Base-by-base conservation (phyloP, 345 rosid species). In the Mallotus nudiflorus region DNA sequence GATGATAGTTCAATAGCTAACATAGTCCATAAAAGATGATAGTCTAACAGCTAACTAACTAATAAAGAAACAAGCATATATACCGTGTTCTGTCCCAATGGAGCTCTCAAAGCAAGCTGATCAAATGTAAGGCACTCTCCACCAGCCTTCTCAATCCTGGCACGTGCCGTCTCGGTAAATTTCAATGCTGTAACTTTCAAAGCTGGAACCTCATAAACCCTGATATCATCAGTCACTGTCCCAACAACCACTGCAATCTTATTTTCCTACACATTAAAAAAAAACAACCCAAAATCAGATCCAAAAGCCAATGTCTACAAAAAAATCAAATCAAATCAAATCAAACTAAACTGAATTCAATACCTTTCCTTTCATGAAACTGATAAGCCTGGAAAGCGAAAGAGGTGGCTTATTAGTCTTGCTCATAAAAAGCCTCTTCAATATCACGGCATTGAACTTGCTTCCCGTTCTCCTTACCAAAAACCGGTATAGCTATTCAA, bases 401-500 rank as follows among this genome's bases (percentile, higher is more conserved):
- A 92, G 85, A 0, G 98, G 95, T 14, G 98, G 75, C 82, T 92
- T 91, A 88, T 96, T 91, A 62, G 81, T 87, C 81, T 88, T 96
- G 85, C 98, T 91, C 99, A 92, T 96, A 71, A 96, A 92, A 65
- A 96, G 76, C 71, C 99, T 87, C 89, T 92, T 91, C 85, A 96
- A 70, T 22, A 96, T 86, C 82, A 96, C 99, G 0, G 87, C 90
- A 81, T 89, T 89, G 90, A 96, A 96, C 76, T 83, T 89, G 86
- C 98, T 96, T 7, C 84, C 82, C 0, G 97, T 91, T 69, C 99
- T 91, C 81, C 99, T 83, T 19, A 89, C 97, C 19, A 96, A 76
- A 83, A 96, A 92, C 31, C 93, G 83, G 75, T 92, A 92, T 65
- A 92, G 81, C 98, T 96, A 42, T 3, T 75, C 56, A 48, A 31